Conservation (phyloP, 2,329 filamentous ascomycete genomes). For the Neurospora sp. region DNA sequence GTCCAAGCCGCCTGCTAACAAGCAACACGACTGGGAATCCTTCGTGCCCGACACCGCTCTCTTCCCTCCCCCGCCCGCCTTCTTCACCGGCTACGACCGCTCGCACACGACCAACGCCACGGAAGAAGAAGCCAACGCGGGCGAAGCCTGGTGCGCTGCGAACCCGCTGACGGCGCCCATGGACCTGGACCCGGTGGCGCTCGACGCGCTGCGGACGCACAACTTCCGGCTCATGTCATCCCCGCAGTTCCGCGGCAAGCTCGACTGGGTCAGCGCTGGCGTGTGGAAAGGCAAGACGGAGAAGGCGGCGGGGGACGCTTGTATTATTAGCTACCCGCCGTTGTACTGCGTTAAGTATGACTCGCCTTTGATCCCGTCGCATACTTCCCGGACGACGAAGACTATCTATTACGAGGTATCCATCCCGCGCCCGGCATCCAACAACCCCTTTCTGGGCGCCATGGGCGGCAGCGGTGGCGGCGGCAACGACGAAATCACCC, state of each 20-base stretch:
- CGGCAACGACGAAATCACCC: conserved; percentile 27
- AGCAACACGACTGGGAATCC: conserved; percentile 58
- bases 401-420: conserved; percentile 67
- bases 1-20: conserved; percentile 7
- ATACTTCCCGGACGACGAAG: conserved; percentile 23
- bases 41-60: conserved; percentile 64
- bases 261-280: conserved; percentile 38
- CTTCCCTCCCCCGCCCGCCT: conserved; percentile 61
- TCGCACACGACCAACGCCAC: conserved; percentile 64
- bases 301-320: conserved; percentile 42
- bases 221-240: conserved; percentile 47
- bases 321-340: conserved; percentile 58
- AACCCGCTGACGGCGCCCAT: conserved; percentile 50
- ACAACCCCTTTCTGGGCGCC: conserved; percentile 25
- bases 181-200: conserved; percentile 34
- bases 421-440: conserved; percentile 26
- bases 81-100: conserved; percentile 52
- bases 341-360: conserved; percentile 55
- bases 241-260: conserved; percentile 32
- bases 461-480: neutral
- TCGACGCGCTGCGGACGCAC: conserved; percentile 37
- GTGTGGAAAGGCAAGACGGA: conserved; percentile 39
- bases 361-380: conserved; percentile 36
- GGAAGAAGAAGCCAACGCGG: conserved; percentile 52
- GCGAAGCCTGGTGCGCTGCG: conserved; percentile 53